phyloP scores from a whole-genome alignment of 208 protist genomes.

The Phytomonas francai region DNA sequence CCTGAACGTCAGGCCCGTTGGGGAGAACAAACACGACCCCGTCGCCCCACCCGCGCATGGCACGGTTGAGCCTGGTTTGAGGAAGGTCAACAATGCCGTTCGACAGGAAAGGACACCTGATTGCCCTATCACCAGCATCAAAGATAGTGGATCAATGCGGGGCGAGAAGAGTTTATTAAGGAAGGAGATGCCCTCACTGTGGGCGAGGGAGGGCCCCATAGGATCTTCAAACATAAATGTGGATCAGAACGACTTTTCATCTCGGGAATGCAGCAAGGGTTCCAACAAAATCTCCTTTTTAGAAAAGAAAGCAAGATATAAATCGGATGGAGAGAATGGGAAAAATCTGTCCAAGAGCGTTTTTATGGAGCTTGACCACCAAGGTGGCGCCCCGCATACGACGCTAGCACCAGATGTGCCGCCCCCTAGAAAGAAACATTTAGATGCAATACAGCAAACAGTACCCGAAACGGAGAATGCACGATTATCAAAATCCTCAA shows the following conservation, averaged over 20 bases:
- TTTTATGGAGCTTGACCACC: not conserved
- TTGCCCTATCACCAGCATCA: not conserved
- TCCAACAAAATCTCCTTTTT: not conserved
- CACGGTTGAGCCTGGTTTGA: not conserved
- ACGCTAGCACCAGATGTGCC: not conserved
- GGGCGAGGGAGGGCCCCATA: not conserved
- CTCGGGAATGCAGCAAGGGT: not conserved
- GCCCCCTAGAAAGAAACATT: not conserved
- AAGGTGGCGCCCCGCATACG: not conserved
- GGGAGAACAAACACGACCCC: not conserved
- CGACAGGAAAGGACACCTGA: not conserved
- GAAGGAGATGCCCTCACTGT: not conserved
- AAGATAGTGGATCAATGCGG: not conserved
- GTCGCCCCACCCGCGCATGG: not conserved
- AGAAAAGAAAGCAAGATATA: not conserved
- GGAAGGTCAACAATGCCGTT: not conserved
- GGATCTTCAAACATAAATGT: not conserved
- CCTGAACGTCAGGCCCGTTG: not conserved
- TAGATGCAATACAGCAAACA: not conserved
- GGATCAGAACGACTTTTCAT: conserved; percentile 10
- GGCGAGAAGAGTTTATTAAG: not conserved
- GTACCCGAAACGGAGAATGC: not conserved
- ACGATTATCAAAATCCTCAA: not conserved
- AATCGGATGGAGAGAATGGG: not conserved
- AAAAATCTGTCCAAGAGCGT: not conserved